Conservation (phyloP, 805 yeast species). For the Pichia insulana region DNA sequence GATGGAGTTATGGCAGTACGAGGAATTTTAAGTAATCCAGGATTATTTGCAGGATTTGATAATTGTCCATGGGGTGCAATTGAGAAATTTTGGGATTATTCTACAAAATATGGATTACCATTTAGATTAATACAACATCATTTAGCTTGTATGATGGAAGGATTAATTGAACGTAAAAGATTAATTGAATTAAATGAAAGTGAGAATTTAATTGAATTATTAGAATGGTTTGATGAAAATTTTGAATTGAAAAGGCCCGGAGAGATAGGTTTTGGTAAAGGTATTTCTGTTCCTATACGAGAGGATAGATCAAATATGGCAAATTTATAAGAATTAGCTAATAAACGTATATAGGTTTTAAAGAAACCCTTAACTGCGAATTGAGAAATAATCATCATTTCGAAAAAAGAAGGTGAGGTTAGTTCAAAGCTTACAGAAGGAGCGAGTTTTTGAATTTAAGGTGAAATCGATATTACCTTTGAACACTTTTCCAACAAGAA, state of each 20-base stretch:
- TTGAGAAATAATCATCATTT: no score
- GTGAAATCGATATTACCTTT: no score
- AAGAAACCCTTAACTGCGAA: no score
- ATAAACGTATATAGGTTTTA: no score
- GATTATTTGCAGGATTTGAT: constrained; percentile 65
- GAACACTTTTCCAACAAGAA: no score
- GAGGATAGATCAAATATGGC: constrained; percentile 7
- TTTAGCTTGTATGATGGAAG: constrained; percentile 75
- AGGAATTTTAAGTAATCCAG: constrained; percentile 82
- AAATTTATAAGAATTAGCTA: constrained; percentile 2
- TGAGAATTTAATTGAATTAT: constrained; percentile 48
- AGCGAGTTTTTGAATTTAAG: no score
- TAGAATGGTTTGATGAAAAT: constrained; percentile 74
- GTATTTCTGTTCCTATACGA: constrained; percentile 21
- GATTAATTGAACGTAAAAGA: constrained; percentile 36
- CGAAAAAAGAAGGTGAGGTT: no score
- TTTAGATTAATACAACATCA: constrained; percentile 83
- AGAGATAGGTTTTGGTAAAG: constrained; percentile 61
- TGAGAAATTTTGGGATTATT: constrained; percentile 73
- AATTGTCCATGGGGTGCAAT: constrained; percentile 87
- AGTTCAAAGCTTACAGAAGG: no score
- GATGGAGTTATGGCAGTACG: constrained; percentile 96
- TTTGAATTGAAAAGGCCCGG: constrained; percentile 60
- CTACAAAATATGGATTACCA: constrained; percentile 76
- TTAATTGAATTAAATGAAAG: constrained; percentile 58